Conservation (phyloP, 2,329 filamentous ascomycete genomes). For the Ascochyta rabiei region DNA sequence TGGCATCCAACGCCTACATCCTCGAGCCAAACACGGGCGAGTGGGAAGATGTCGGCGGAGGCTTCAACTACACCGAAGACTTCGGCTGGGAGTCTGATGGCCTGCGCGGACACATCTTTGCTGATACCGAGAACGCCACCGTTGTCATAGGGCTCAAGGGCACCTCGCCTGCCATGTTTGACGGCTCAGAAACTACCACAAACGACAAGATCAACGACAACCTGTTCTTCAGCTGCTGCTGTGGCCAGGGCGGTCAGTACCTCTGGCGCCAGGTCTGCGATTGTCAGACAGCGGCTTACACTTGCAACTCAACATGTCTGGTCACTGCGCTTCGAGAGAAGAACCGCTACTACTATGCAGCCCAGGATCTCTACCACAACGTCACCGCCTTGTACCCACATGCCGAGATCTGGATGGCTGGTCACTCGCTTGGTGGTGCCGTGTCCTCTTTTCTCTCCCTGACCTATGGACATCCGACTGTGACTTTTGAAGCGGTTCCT, state of each 20-base stretch:
- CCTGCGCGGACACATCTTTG: constrained; percentile 88
- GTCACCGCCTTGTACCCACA: constrained; percentile 87
- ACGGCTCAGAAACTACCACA: constrained; percentile 94
- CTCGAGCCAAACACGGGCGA: constrained; percentile 72
- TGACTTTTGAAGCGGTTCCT: constrained; percentile 92
- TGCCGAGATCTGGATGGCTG: constrained; percentile 85
- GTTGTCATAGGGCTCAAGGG: constrained; percentile 93
- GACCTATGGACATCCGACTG: constrained; percentile 87
- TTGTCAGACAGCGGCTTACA: constrained; percentile 84
- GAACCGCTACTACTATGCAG: constrained; percentile 89
- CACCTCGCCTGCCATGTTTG: constrained; percentile 85
- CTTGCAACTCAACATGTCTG: constrained; percentile 92
- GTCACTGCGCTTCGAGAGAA: constrained; percentile 75
- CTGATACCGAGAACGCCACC: constrained; percentile 82
- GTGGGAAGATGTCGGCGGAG: constrained; percentile 73
- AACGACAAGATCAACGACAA: constrained; percentile 99
- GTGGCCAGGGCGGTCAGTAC: constrained; percentile 88
- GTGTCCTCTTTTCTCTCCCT: constrained; percentile 87
- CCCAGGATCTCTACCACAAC: constrained; percentile 88
- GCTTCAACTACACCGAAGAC: constrained; percentile 83
- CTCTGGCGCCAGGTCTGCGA: constrained; percentile 93
- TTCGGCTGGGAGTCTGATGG: constrained; percentile 95
- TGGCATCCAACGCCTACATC: constrained; percentile 90
- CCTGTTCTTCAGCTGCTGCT: constrained; percentile 97
- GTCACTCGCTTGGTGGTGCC: constrained; percentile 90